Percentiles rank a stretch among this genome's conserved stretches.
These are phyloP conservation scores for Tripterygium wilfordii DNA, from an alignment of 177 flowering plant species.

Conservation along the genomic window DNA sequence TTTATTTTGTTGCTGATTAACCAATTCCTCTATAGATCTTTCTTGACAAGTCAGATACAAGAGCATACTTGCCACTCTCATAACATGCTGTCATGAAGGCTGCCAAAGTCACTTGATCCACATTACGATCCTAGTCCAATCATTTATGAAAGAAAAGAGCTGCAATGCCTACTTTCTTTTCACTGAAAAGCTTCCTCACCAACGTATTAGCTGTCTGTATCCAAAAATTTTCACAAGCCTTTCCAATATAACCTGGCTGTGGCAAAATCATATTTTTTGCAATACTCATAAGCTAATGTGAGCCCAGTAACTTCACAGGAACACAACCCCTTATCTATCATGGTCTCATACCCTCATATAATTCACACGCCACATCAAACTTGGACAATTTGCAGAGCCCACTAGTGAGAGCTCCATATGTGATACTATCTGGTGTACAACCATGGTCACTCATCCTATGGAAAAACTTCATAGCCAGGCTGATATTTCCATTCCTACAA, in stretches of 20 bases:
- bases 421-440: conserved; percentile 64
- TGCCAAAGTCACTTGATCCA: conserved; percentile 50
- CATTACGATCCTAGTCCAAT: conserved; percentile 48
- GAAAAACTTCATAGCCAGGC: conserved; percentile 44
- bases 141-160: conserved; percentile 55
- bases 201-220: conserved; percentile 60
- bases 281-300: conserved; percentile 76
- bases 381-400: conserved; percentile 83
- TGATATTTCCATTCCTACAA: conserved; percentile 45
- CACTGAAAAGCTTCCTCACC: conserved; percentile 79
- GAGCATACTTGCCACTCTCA: conserved; percentile 54
- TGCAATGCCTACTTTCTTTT: conserved; percentile 67
- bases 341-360: conserved; percentile 69
- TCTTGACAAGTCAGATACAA: conserved; percentile 57
- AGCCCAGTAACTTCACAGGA: conserved; percentile 89
- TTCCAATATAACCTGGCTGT: conserved; percentile 54
- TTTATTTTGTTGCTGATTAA: conserved; percentile 6
- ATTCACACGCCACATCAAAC: conserved; percentile 53
- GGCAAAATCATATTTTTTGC: conserved; percentile 55
- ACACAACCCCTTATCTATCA: conserved; percentile 69
- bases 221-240: conserved; percentile 70
- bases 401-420: conserved; percentile 85
- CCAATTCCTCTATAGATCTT: conserved; percentile 41
- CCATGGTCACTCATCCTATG: conserved; percentile 53
- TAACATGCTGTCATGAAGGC: conserved; percentile 79